These are phyloP conservation scores for Drosera spatulata DNA, from an alignment of 179 eudicot genomes.

Conservation along the genomic window DNA sequence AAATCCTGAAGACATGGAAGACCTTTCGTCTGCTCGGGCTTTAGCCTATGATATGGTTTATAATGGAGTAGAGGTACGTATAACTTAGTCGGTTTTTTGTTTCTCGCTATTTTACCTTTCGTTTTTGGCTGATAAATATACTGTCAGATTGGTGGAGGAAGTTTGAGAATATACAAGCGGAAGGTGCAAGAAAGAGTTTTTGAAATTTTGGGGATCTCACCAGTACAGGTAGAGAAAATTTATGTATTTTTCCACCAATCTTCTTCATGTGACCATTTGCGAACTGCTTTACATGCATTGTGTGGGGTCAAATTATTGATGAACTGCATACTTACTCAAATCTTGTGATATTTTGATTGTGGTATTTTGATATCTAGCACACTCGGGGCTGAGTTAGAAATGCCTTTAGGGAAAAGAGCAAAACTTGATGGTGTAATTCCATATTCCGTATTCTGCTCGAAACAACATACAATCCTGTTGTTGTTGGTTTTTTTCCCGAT, in stretches of 20 bases:
- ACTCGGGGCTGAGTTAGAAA: too few species aligned
- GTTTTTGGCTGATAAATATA: neutral
- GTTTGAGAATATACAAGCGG: constrained; percentile 83
- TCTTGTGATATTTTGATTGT: too few species aligned
- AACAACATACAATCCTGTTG: too few species aligned
- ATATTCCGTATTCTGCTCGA: too few species aligned
- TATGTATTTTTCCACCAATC: neutral
- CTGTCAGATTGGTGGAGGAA: constrained; percentile 87
- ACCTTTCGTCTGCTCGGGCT: constrained; percentile 92
- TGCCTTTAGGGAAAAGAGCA: too few species aligned
- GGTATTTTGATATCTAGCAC: too few species aligned
- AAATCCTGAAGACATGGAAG: constrained; percentile 79
- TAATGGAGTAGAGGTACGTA: constrained; percentile 86
- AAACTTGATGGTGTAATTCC: too few species aligned
- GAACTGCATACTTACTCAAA: too few species aligned
- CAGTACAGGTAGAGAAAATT: constrained; percentile 45
- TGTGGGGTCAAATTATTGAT: too few species aligned
- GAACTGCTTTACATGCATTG: too few species aligned
- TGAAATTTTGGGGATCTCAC: constrained; percentile 60
- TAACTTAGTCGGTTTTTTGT: neutral
- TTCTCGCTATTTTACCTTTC: constrained; percentile 1
- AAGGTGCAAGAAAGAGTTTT: constrained; percentile 82
- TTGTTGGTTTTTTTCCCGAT: too few species aligned
- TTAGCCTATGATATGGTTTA: constrained; percentile 99
- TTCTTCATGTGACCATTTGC: too few species aligned